These are phyloP conservation scores for Pichia sp. DNA, from an alignment of 1,139 yeast genomes.

Conservation along the genomic window DNA sequence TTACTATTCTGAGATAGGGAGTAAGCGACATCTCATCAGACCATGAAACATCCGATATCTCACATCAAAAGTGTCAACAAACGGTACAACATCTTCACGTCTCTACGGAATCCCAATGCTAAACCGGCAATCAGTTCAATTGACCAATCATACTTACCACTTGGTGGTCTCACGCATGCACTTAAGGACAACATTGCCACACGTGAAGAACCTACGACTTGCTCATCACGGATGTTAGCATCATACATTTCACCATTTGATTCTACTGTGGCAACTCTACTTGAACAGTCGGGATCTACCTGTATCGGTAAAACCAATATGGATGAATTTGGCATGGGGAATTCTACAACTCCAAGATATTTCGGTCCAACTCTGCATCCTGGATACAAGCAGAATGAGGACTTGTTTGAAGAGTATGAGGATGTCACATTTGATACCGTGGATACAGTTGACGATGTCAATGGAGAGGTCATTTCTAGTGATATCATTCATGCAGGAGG, in stretches of 20 bases:
- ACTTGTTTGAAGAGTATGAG: slow-evolving; percentile 22
- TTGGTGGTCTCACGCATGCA: slow-evolving; percentile 32
- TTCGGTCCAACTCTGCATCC: slow-evolving; percentile 75
- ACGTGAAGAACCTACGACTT: slow-evolving; percentile 50
- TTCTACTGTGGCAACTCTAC: slow-evolving; percentile 59
- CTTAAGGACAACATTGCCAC: slow-evolving; percentile 80
- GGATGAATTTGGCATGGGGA: slow-evolving; percentile 99
- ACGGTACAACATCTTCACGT: slow-evolving; percentile 32
- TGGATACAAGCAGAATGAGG: slow-evolving; percentile 27
- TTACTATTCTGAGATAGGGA: no score
- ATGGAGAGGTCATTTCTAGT: slow-evolving; percentile 10
- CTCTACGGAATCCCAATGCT: slow-evolving; percentile 14
- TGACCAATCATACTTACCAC: slow-evolving; percentile 8
- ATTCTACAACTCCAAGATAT: slow-evolving; percentile 48
- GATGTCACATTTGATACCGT: slow-evolving; percentile 16
- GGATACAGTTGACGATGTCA: slow-evolving; percentile 1
- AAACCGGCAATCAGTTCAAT: neutral
- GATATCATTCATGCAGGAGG: slow-evolving; percentile 1
- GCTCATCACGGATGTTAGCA: slow-evolving; percentile 58
- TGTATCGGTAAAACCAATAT: slow-evolving; percentile 83
- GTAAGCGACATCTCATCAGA: no score
- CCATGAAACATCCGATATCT: no score
- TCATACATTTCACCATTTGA: slow-evolving; percentile 70
- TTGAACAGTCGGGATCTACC: slow-evolving; percentile 45
- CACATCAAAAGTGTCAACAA: slow-evolving; percentile 14